Conservation (phyloP, 176 grass and related monocot genomes). For the Alopecurus myosuroides region DNA sequence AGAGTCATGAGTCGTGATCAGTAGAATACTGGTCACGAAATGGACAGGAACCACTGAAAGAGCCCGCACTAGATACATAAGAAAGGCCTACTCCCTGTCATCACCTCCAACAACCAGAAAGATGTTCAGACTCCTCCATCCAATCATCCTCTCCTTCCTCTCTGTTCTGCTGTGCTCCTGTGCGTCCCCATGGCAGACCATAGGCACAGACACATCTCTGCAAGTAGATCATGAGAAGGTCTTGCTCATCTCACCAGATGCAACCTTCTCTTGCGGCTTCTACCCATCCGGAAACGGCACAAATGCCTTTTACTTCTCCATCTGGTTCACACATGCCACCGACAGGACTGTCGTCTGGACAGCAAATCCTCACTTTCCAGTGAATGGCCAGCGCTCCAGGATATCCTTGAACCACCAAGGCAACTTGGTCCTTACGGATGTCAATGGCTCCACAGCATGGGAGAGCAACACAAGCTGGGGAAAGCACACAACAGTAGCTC, state of each 20-base stretch:
- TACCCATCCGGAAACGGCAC: constrained; percentile 28
- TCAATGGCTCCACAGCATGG: constrained; percentile 53
- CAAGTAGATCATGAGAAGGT: constrained; percentile 19
- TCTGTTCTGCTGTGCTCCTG: constrained; percentile 16
- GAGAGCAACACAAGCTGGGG: constrained; percentile 36
- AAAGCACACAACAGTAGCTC: constrained; percentile 28
- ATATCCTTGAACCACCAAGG: constrained; percentile 47
- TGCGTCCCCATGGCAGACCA: constrained; percentile 26
- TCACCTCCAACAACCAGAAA: not conserved
- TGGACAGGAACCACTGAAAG: not conserved
- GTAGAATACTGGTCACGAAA: not conserved
- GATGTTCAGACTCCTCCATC: constrained; percentile 6
- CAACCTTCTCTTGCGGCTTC: constrained; percentile 52
- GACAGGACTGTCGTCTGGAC: constrained; percentile 57
- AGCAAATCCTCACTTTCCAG: constrained; percentile 30
- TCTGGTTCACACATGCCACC: constrained; percentile 58
- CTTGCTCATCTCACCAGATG: constrained; percentile 38
- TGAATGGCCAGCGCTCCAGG: constrained; percentile 48
- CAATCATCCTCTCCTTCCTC: constrained; percentile 8
- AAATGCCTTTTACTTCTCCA: constrained; percentile 66
- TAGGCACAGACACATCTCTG: constrained; percentile 34
- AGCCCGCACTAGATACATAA: not conserved
- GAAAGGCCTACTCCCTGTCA: not conserved
- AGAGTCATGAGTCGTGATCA: not conserved
- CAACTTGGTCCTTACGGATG: constrained; percentile 54